Evolutionary conservation across 2,329 filamentous ascomycete species (phyloP).

Genomic region (Bisporella sp.): DNA sequence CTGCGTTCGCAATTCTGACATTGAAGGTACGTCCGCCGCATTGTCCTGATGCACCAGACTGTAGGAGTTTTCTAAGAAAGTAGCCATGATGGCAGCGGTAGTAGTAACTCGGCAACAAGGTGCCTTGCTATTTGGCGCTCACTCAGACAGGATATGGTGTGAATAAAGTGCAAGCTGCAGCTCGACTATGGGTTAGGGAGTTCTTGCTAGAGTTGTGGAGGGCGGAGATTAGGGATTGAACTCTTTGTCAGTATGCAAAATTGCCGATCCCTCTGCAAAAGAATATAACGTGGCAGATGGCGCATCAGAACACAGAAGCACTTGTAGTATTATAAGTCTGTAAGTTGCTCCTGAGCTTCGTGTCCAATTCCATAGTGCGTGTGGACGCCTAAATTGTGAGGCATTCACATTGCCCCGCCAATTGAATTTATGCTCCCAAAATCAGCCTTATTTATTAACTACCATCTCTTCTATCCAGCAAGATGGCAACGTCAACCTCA

Average conservation of each 20-base stretch:
- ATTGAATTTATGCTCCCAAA: too few relatives aligned
- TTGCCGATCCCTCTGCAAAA: too few relatives aligned
- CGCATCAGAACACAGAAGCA: background rate
- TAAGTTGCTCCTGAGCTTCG: too few relatives aligned
- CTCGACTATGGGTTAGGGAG: too few relatives aligned
- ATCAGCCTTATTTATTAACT: conserved; percentile 9
- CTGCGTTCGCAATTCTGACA: conserved; percentile 88
- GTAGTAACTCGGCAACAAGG: conserved; percentile 10
- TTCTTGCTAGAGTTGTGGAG: too few relatives aligned
- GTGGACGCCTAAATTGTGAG: too few relatives aligned
- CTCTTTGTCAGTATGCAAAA: too few relatives aligned
- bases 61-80: conserved; percentile 91
- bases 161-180: background rate
- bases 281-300: background rate
- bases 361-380: too few relatives aligned
- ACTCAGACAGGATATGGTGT: background rate
- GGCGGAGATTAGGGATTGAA: too few relatives aligned
- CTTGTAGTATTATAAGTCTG: too few relatives aligned
- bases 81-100: conserved; percentile 64
- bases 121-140: background rate
- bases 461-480: conserved; percentile 1
- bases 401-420: too few relatives aligned
- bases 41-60: conserved; percentile 98
- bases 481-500: conserved; percentile 41
- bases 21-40: conserved; percentile 80